phyloP scores from a whole-genome alignment of 179 eudicot species.

The Sideroxylon spinosum region DNA sequence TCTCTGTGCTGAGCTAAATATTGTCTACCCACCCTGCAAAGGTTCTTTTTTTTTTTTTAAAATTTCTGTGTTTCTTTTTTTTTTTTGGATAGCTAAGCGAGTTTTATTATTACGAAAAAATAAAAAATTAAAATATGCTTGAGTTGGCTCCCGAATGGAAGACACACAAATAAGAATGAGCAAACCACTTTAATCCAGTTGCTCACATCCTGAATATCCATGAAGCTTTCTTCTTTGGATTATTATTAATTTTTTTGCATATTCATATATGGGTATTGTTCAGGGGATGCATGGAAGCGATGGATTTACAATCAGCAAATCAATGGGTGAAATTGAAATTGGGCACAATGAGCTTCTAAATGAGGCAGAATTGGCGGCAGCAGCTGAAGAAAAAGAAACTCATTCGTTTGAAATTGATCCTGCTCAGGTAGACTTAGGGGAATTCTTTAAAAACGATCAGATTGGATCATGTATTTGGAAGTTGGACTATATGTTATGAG shows the following conservation, averaged over 20 bases:
- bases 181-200: too few species aligned
- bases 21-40: neutral
- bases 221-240: neutral
- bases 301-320: conserved; percentile 58
- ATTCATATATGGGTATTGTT: conserved; percentile 1
- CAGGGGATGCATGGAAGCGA: conserved; percentile 59
- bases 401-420: conserved; percentile 95
- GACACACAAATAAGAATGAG: too few species aligned
- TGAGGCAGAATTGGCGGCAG: conserved; percentile 90
- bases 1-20: neutral
- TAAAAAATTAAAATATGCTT: too few species aligned
- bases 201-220: too few species aligned
- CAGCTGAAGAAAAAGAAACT: conserved; percentile 94
- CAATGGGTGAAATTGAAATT: conserved; percentile 59
- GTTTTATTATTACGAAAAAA: too few species aligned
- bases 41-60: too few species aligned
- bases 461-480: neutral
- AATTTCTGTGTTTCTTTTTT: too few species aligned
- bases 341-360: conserved; percentile 71
- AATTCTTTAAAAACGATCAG: conserved; percentile 8
- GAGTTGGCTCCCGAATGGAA: too few species aligned
- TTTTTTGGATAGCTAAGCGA: too few species aligned
- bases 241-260: neutral
- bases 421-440: conserved; percentile 45
- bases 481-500: too few species aligned